phyloP scores from a whole-genome alignment of 805 yeast species.

The Starmera amethionina region DNA sequence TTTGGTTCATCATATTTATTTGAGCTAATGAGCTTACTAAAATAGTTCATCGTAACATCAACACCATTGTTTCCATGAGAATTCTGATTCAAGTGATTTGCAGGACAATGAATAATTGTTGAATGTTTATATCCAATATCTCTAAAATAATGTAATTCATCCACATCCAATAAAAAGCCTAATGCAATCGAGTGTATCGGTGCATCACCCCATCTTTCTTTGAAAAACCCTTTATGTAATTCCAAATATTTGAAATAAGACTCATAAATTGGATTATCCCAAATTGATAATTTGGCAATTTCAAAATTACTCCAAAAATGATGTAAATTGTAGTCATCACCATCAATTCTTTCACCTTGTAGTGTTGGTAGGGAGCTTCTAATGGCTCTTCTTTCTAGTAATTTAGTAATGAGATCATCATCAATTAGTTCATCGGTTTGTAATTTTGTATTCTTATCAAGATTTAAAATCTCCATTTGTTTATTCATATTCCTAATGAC shows the following conservation, averaged over 20 bases:
- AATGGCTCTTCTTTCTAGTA: constrained; percentile 29
- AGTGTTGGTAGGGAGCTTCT: constrained; percentile 20
- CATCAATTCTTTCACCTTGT: constrained; percentile 49
- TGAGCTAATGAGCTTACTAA: too few species aligned
- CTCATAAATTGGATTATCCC: constrained; percentile 54
- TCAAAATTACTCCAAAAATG: constrained; percentile 95
- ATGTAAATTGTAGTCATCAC: constrained; percentile 65
- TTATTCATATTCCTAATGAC: constrained; percentile 13
- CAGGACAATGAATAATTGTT: constrained; percentile 76
- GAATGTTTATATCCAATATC: constrained; percentile 89
- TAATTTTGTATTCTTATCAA: constrained; percentile 2
- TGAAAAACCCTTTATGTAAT: constrained; percentile 69
- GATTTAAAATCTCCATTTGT: not conserved
- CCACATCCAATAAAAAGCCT: constrained; percentile 58
- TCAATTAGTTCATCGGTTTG: constrained; percentile 16
- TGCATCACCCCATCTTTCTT: constrained; percentile 97
- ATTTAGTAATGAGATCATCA: constrained; percentile 23
- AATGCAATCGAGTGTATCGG: constrained; percentile 87
- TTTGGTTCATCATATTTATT: constrained; percentile 24
- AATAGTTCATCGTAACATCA: constrained; percentile 3
- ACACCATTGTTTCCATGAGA: constrained; percentile 22
- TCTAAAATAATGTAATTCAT: constrained; percentile 80
- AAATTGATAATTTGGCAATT: constrained; percentile 75
- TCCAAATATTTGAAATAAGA: constrained; percentile 65
- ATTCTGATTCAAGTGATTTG: constrained; percentile 44